Conservation (phyloP, 1,139 yeast species). For the Arxiozyma bovina region DNA sequence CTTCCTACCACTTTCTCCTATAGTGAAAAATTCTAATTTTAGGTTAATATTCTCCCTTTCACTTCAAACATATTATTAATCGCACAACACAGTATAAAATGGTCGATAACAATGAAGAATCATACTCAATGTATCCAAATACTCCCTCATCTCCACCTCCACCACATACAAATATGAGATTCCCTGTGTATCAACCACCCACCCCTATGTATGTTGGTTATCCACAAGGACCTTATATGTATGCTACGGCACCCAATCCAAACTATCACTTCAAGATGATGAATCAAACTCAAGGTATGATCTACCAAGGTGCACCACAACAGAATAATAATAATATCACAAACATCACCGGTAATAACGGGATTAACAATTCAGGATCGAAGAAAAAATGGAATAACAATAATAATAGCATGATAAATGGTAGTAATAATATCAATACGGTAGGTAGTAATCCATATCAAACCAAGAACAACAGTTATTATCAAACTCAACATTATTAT, state of each 20-base stretch:
- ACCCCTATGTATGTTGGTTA: conserved; percentile 22
- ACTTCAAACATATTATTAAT: background rate
- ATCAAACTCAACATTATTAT: conserved; percentile 11
- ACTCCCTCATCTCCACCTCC: conserved; percentile 28
- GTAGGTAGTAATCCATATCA: conserved; percentile 7
- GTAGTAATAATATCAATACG: conserved; percentile 1
- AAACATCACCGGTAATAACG: background rate
- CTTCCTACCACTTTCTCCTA: too few relatives aligned
- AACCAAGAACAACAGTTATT: conserved; percentile 10
- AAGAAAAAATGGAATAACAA: conserved; percentile 6
- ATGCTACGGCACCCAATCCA: conserved; percentile 24
- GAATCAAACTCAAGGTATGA: conserved; percentile 19
- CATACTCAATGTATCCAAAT: conserved; percentile 30
- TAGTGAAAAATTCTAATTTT: background rate
- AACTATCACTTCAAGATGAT: conserved; percentile 26
- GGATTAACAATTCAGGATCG: background rate
- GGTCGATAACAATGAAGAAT: conserved; percentile 24
- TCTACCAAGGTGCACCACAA: conserved; percentile 13
- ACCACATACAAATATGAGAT: conserved; percentile 28
- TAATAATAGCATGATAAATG: conserved; percentile 2
- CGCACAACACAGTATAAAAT: background rate
- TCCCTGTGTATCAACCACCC: conserved; percentile 27
- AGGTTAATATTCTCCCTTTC: background rate
- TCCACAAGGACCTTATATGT: conserved; percentile 26
- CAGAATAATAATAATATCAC: conserved; percentile 7